Base-by-base conservation (phyloP, 306 rosid species). In the Corylus avellana region DNA sequence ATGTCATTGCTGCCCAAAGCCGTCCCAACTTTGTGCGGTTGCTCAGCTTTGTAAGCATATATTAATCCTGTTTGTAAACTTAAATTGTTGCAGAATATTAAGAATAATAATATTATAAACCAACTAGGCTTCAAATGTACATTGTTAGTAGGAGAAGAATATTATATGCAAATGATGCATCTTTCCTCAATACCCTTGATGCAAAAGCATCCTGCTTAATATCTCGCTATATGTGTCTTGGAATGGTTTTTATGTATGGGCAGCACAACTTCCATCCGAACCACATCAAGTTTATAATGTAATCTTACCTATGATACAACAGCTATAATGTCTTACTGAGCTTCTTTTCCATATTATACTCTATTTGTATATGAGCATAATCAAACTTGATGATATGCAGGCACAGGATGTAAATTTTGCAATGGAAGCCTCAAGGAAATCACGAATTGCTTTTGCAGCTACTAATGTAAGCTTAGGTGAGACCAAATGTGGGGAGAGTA, bases 371-470 rank as follows among this genome's bases (percentile, higher is more conserved):
- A 46, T 79, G 62, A 80, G 78, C 71, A 68, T 82, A 70, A 83
- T 67, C 50, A 32, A 69, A 79, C 73, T 67, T 75, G 58, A 81
- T 51, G 47, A 77, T 75, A 74, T 89, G 87, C 96, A 96, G 99
- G 87, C 90, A 49, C 96, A 89, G 90, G 96, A 93, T 87, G 89
- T 90, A 47, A 81, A 58, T 89, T 86, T 58, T 85, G 96, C 99
- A 74, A 96, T 96, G 97, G 99, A 96, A 83, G 99, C 99, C 72
- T 89, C 98, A 18, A 90, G 87, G 82, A 96, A 87, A 86, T 91
- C 99, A n/a, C 83, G 79, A 72, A 73, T 67, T 84, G 93, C 99
- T 83, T 96, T 91, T 89, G 82, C 90, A 62, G 90, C 91, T 84
- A 94, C 90, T 62, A 85, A 85, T 80, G 78, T 84, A 44, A 88